phyloP scores from a whole-genome alignment of 2,329 filamentous ascomycete species.

The Neodidymelliopsis sp. region DNA sequence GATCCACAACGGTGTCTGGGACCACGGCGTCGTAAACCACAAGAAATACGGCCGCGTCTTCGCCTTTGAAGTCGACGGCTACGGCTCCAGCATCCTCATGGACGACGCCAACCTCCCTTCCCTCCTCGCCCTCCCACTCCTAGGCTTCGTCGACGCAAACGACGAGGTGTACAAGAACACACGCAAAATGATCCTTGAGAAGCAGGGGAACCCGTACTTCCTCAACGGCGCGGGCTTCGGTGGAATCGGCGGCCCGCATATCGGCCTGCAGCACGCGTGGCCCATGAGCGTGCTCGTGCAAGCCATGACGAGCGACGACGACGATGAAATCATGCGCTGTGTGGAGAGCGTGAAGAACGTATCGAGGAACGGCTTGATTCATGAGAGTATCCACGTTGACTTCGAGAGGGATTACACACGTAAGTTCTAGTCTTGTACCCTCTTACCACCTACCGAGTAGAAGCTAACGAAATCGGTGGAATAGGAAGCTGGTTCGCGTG shows the following conservation, averaged over 20 bases:
- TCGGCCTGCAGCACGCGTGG: constrained; percentile 92
- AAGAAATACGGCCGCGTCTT: constrained; percentile 80
- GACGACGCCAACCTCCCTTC: constrained; percentile 90
- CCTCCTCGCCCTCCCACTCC: constrained; percentile 76
- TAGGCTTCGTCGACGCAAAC: constrained; percentile 73
- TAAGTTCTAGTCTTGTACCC: too few relatives aligned
- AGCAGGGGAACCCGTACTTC: constrained; percentile 86
- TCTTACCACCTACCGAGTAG: too few relatives aligned
- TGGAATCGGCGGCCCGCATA: constrained; percentile 85
- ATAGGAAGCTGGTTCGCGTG: constrained; percentile 90
- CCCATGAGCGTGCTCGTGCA: constrained; percentile 95
- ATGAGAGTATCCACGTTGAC: constrained; percentile 91
- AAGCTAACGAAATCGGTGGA: too few relatives aligned
- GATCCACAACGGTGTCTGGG: constrained; percentile 80
- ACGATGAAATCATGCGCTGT: constrained; percentile 79
- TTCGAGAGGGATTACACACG: constrained; percentile 74
- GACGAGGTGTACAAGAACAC: constrained; percentile 87
- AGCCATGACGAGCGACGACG: constrained; percentile 85
- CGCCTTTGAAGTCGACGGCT: constrained; percentile 88
- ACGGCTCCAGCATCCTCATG: constrained; percentile 83
- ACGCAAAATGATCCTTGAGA: constrained; percentile 78
- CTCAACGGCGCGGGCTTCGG: constrained; percentile 77
- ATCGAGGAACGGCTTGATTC: constrained; percentile 79
- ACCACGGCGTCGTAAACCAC: constrained; percentile 82
- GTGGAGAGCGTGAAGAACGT: constrained; percentile 78